Base-by-base conservation (phyloP, 2,329 filamentous ascomycete genomes). In the Pseudogymnoascus sp. region DNA sequence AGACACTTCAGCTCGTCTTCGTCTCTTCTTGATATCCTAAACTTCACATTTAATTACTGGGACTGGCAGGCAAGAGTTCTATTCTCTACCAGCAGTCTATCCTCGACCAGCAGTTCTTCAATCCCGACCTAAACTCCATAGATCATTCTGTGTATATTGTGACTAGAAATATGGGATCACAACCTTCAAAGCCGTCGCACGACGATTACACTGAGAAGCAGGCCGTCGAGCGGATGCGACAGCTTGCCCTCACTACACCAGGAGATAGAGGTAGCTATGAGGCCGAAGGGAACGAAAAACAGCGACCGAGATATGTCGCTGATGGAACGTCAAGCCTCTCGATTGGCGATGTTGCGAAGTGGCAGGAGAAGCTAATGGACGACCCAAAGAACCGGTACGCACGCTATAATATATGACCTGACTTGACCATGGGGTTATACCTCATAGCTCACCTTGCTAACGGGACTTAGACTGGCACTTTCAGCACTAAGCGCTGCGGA, bases 401-500 rank as follows among this genome's bases (percentile, higher is more conserved):
- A 16, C 40, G 33, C 6, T n/a, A 56, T 26, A 53, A 53, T 21
- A 53, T 21, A 26, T 21, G 21, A 33, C 14, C 7, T 24, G 6
- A 3, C 50, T 26, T 63, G 4, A n/a, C 21, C 14, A n/a, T 10
- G 38, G 29, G 8, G 19, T 44, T 31, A 44, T 33, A 44, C 6
- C 5, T 16, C 21, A 31, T 33, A 44, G 16, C 8, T 16, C 35
- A 31, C 10, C 31, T 61, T 47, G 19, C 66, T 60, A 56, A 61
- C 59, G 26, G 13, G 7, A 40, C 14, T 53, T 33, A 90, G 89
- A 65, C 86, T 96, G 13, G 91, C 90, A 4, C 81, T 95, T 35
- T 85, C 87, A 1, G 89, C 89, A 1, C 79, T 96, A 60, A 87
- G 84, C 72, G 80, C 82, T 8, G 85, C 87, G 67, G 82, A 90